These are phyloP conservation scores for Euphorbia schlechtendalii DNA, from an alignment of 441 rosid species.

Conservation along the genomic window DNA sequence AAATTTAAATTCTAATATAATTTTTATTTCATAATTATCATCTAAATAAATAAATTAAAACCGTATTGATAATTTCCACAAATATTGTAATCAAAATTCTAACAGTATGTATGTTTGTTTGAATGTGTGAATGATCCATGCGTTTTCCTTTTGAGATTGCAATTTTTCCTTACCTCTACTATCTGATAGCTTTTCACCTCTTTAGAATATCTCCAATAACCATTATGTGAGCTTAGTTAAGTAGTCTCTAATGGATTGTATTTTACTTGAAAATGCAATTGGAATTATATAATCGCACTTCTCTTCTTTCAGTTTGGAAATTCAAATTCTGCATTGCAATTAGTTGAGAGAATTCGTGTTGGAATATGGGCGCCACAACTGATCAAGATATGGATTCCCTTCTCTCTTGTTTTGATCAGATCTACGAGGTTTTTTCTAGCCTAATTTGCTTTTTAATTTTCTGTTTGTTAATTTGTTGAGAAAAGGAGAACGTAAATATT, in stretches of 20 bases:
- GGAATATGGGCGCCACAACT: constrained; percentile 44
- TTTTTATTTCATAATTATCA: too few species aligned
- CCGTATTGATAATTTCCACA: too few species aligned
- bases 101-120: too few species aligned
- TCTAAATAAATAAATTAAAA: too few species aligned
- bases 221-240: too few species aligned
- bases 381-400: constrained; percentile 38
- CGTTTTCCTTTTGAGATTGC: background rate
- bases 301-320: background rate
- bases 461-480: constrained; percentile 14
- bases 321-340: background rate
- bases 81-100: too few species aligned
- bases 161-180: too few species aligned
- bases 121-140: too few species aligned
- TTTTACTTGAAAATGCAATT: background rate
- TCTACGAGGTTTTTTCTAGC: constrained; percentile 35
- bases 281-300: background rate
- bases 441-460: constrained; percentile 9
- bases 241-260: too few species aligned
- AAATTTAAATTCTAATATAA: too few species aligned
- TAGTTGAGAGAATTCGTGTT: background rate
- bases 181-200: too few species aligned
- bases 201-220: too few species aligned
- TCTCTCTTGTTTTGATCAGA: constrained; percentile 58
- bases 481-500: background rate